Percentiles rank a stretch among this genome's conserved stretches.
phyloP scores from a whole-genome alignment of 495 filamentous ascomycete genomes.

The Podospora bellae-mahoneyi region DNA sequence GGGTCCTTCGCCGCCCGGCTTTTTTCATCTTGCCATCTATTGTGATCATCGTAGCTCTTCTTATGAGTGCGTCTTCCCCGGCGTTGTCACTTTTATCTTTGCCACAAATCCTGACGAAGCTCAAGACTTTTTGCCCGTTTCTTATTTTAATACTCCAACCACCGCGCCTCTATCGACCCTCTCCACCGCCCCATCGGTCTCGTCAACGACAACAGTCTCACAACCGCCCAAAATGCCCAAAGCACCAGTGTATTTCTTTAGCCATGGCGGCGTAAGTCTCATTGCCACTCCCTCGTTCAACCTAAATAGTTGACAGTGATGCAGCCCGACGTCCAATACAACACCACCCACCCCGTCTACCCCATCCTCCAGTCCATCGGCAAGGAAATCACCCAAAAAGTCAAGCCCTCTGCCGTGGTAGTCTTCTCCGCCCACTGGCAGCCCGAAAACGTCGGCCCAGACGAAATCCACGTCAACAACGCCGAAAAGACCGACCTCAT shows the following conservation, averaged over 20 bases:
- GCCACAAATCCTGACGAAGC: constrained; percentile 1
- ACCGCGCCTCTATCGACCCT: constrained; percentile 10
- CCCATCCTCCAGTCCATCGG: constrained; percentile 65
- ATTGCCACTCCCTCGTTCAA: too few relatives aligned
- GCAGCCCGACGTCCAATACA: constrained; percentile 73
- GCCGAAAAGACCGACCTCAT: constrained; percentile 68
- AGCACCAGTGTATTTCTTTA: constrained; percentile 73
- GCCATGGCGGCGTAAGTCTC: constrained; percentile 67
- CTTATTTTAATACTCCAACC: constrained; percentile 1
- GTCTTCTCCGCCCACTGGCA: constrained; percentile 92
- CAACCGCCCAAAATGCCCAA: constrained; percentile 25
- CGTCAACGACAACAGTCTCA: constrained; percentile 18
- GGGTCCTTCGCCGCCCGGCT: constrained; percentile 11
- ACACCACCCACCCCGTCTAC: constrained; percentile 70
- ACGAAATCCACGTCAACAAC: constrained; percentile 67
- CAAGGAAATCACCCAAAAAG: constrained; percentile 71
- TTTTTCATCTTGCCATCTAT: constrained; percentile 11
- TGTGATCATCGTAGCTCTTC: constrained; percentile 18
- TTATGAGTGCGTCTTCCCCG: constrained; percentile 11
- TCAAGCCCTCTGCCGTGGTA: constrained; percentile 76
- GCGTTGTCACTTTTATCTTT: constrained; percentile 6
- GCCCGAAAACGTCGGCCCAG: constrained; percentile 32
- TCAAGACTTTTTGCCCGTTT: constrained; percentile 14
- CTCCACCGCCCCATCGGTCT: constrained; percentile 11
- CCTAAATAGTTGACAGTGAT: too few relatives aligned